These are phyloP conservation scores for Biscogniauxia sp. DNA, from an alignment of 2,329 filamentous ascomycete genomes.

Conservation along the genomic window DNA sequence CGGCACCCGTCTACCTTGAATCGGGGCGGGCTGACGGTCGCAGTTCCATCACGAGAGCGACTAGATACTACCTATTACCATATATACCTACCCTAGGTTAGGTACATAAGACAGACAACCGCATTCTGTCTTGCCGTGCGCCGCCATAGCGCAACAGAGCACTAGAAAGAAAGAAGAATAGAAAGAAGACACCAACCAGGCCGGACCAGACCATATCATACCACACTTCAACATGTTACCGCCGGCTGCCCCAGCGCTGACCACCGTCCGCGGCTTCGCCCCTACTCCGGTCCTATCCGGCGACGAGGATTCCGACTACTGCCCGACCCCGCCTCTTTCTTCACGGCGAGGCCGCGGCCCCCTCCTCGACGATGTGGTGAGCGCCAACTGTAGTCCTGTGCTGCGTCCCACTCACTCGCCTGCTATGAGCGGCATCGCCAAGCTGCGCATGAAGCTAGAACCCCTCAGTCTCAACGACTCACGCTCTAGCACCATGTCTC, in stretches of 20 bases:
- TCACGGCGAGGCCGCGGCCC: conserved; percentile 39
- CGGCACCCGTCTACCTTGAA: conserved; percentile 47
- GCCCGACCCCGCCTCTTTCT: conserved; percentile 37
- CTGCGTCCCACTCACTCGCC: conserved; percentile 53
- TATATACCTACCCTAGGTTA: too few relatives aligned
- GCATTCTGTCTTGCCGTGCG: too few relatives aligned
- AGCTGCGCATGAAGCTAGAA: conserved; percentile 78
- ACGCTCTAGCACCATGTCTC: conserved; percentile 55
- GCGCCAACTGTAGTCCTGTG: conserved; percentile 61
- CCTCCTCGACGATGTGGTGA: conserved; percentile 56
- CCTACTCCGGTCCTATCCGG: conserved; percentile 53
- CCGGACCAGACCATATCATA: not conserved
- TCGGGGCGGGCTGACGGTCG: conserved; percentile 29
- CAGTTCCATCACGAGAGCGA: conserved; percentile 1
- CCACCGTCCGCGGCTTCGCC: conserved; percentile 56
- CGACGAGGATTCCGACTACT: conserved; percentile 57
- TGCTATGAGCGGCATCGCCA: conserved; percentile 71
- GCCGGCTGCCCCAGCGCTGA: conserved; percentile 48
- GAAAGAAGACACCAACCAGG: too few relatives aligned
- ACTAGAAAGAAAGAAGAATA: conserved; percentile 3
- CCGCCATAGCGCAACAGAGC: not conserved
- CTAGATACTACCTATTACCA: not conserved
- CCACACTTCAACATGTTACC: conserved; percentile 40
- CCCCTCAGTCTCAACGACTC: conserved; percentile 64
- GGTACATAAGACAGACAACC: too few relatives aligned